A percentile compares a stretch with the other conserved stretches of the same genome.
These are phyloP conservation scores for Kodamaea alishanica DNA, from an alignment of 1,139 yeast genomes.

Conservation along the genomic window DNA sequence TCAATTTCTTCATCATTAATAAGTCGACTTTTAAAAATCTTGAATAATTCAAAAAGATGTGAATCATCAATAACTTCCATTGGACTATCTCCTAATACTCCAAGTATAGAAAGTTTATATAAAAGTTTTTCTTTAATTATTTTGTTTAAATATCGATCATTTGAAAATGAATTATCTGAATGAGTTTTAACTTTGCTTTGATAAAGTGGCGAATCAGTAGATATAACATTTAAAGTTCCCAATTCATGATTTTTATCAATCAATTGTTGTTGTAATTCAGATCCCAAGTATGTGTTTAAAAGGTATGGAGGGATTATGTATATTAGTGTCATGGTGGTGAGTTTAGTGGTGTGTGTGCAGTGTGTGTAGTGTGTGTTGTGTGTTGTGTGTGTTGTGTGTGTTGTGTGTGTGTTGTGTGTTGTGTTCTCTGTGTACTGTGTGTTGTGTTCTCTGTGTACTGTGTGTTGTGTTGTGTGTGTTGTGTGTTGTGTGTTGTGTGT, in stretches of 20 bases:
- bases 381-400: too few species aligned
- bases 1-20: constrained; percentile 14
- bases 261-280: constrained; percentile 28
- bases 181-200: constrained; percentile 11
- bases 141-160: constrained; percentile 29
- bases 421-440: too few species aligned
- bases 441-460: too few species aligned
- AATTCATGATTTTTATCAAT: constrained; percentile 23
- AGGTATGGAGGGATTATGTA: constrained; percentile 46
- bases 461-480: too few species aligned
- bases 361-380: too few species aligned
- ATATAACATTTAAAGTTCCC: constrained; percentile 27
- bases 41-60: constrained; percentile 32
- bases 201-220: constrained; percentile 25
- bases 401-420: too few species aligned
- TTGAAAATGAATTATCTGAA: constrained; percentile 23
- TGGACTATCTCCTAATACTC: constrained; percentile 38
- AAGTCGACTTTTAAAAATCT: constrained; percentile 31
- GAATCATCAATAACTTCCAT: constrained; percentile 25
- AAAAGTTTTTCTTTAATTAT: constrained; percentile 35
- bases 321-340: constrained; percentile 12
- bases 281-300: constrained; percentile 37
- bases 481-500: too few species aligned
- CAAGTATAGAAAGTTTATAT: constrained; percentile 36
- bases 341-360: too few species aligned